Base-by-base conservation (phyloP, 1,139 yeast species). In the Suhomyces bokatorum region DNA sequence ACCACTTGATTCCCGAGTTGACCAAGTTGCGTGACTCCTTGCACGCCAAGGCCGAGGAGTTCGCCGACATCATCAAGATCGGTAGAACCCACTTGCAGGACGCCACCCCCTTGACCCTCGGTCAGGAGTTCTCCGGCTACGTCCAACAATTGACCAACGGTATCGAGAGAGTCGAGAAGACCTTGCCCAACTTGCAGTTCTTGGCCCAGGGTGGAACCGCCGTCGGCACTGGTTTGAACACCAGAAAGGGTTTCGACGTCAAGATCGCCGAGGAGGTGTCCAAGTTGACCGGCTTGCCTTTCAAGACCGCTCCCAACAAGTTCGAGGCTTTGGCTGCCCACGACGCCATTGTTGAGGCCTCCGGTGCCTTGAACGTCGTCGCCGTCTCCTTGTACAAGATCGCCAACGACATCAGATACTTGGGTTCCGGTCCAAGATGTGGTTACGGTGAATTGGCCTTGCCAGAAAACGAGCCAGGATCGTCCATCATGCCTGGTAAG, bases 181-280 rank as follows among this genome's bases (percentile, higher is more conserved):
- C 50, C 14, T 46, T 56, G 32, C 60, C 60, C n/a, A 50, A 57
- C 46, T 50, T 56, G 39, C 48, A 51, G n/a, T 48, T 44, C 30
- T 52, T 56, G 50, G 60, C 60, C 12, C 60, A 56, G 40, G 60
- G 60, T 48, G 60, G 60, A 29, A 56, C 60, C 35, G 60, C 60
- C 26, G 60, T 56, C 8, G 60, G 60, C 26, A 56, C 60, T 40
- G 60, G 60, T 3, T 50, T 56, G 43, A 56, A 56, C 49, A 56
- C 60, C 39, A 44, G 37, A 22, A 52, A 54, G 45, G 58, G 58
- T 6, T 56, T 51, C 41, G 60, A 56, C 37, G 48, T 42, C 35
- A 52, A 48, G 48, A 52, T 56, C 22, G 60, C 60, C 16, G 46
- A 44, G 22, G 47, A 52, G 28, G 55, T 56, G 9, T 46, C 59